Conservation (phyloP, 2,329 filamentous ascomycete genomes). For the Colletotrichum abscissum region DNA sequence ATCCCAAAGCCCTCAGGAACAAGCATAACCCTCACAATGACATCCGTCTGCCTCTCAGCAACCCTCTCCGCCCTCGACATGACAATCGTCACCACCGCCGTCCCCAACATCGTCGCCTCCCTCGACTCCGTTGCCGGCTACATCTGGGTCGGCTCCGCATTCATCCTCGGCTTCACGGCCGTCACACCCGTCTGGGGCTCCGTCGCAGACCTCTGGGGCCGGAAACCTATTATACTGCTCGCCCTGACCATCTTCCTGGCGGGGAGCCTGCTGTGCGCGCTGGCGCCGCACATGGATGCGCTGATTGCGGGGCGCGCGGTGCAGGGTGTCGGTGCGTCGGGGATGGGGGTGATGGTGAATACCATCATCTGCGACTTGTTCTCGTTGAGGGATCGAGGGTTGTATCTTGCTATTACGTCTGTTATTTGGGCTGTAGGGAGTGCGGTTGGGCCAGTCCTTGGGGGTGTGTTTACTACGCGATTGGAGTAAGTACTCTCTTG, state of each 20-base stretch:
- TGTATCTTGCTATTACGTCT: conserved; percentile 47
- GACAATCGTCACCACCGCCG: conserved; percentile 62
- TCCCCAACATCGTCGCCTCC: conserved; percentile 56
- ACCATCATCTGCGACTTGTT: conserved; percentile 50
- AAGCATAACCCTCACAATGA: conserved; percentile 48
- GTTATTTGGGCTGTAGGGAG: conserved; percentile 53
- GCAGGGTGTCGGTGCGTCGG: conserved; percentile 59
- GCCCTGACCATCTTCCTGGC: conserved; percentile 55
- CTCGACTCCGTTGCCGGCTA: conserved; percentile 48
- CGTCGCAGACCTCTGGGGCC: conserved; percentile 59
- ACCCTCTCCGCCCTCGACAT: conserved; percentile 60
- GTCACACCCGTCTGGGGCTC: conserved; percentile 44
- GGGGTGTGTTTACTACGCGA: conserved; percentile 53
- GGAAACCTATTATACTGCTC: conserved; percentile 49
- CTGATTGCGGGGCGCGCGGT: conserved; percentile 54
- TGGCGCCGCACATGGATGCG: conserved; percentile 52
- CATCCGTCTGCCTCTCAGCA: conserved; percentile 43
- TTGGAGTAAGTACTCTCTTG: conserved; percentile 57
- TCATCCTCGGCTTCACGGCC: conserved; percentile 59
- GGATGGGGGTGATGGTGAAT: conserved; percentile 56
- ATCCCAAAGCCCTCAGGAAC: conserved; percentile 7
- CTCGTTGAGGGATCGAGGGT: conserved; percentile 46
- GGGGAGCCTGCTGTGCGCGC: conserved; percentile 64
- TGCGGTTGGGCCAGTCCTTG: conserved; percentile 55
- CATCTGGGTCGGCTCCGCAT: conserved; percentile 60